Base-by-base conservation (phyloP, 108 stramenopile genomes). In the Thalassiosira profunda region DNA sequence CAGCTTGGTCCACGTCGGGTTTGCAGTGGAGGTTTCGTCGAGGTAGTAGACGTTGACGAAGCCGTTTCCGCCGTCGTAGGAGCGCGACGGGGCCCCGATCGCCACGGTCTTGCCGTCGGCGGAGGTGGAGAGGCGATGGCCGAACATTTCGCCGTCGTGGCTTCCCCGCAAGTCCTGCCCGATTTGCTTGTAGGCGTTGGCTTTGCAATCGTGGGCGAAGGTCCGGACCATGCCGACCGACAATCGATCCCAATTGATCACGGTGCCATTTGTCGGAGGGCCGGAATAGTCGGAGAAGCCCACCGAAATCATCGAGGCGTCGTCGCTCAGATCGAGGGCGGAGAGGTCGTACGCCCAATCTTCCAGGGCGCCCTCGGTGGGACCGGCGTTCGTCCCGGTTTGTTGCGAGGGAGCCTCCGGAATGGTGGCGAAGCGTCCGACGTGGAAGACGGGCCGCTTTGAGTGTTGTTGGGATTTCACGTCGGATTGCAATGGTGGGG, bases 141-240 rank as follows among this genome's bases (percentile, higher is more conserved):
- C 81, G 40, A 85, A 77, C 68, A 74, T 71, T 24, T 82, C 84
- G 20, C 63, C 52, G 14, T 75, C 36, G n/a, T 14, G 41, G 15
- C 12, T 26, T 15, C 83, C 79, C 11, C 51, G 29, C 15, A 69
- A 26, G 29, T 58, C 57, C 35, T 69, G 67, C 15, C 67, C 67
- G n/a, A 53, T 23, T 31, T 40, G 56, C 7, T 14, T 14, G 33
- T 59, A 69, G n/a, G 14, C 44, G 5, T n/a, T 28, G 17, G n/a
- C 18, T n/a, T 18, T 17, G 28, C 58, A 58, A 58, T 58, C 24
- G 51, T 33, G 46, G 7, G 42, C 67, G 35, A 45, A 69, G 20
- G 53, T 31, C 23, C 57, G 56, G 18, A 43, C 67, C 18, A 58
- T 23, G n/a, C 67, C 67, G 14, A 43, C 42, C 17, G 42, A 43